A percentile compares a stretch with the other conserved stretches of the same genome.
Evolutionary conservation across 2,329 filamentous ascomycete species (phyloP).

Genomic region (Venturia carpophila): DNA sequence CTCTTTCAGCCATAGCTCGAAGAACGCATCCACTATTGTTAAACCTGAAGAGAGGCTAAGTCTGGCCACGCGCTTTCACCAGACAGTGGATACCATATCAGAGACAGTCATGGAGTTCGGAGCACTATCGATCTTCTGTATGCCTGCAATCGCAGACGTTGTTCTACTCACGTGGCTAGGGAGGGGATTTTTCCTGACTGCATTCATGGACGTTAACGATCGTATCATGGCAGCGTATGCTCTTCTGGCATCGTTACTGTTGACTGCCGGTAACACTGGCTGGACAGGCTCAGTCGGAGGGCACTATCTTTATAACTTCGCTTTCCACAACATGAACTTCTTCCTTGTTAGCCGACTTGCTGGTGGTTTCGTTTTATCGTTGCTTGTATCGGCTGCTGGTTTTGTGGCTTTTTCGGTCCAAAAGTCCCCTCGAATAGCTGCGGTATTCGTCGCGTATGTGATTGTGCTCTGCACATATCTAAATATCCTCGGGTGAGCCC

Average conservation of each 20-base stretch:
- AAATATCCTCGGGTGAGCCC: conserved; percentile 5
- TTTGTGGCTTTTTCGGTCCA: conserved; percentile 1
- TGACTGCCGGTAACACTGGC: conserved; percentile 5
- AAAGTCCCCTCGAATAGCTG: neutral
- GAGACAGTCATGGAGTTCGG: conserved; percentile 12
- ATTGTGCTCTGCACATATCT: conserved; percentile 9
- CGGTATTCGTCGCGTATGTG: conserved; percentile 4
- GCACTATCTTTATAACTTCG: conserved; percentile 12
- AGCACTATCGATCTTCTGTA: conserved; percentile 12
- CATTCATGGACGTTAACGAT: conserved; percentile 12
- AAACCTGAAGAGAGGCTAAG: neutral
- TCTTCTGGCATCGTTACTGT: conserved; percentile 4
- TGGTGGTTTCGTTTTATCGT: conserved; percentile 8
- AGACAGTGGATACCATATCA: neutral
- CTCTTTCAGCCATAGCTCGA: conserved; percentile 2
- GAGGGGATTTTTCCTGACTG: conserved; percentile 11
- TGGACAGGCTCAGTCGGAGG: conserved; percentile 10
- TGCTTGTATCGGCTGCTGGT: neutral
- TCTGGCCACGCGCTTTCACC: neutral
- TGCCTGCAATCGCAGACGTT: conserved; percentile 13
- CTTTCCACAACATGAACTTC: conserved; percentile 15
- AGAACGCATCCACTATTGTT: neutral
- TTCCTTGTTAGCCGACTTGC: conserved; percentile 12
- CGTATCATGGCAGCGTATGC: conserved; percentile 6
- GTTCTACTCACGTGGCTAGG: conserved; percentile 7